Base-by-base conservation (phyloP, 345 rosid genomes). In the Salix brachista region DNA sequence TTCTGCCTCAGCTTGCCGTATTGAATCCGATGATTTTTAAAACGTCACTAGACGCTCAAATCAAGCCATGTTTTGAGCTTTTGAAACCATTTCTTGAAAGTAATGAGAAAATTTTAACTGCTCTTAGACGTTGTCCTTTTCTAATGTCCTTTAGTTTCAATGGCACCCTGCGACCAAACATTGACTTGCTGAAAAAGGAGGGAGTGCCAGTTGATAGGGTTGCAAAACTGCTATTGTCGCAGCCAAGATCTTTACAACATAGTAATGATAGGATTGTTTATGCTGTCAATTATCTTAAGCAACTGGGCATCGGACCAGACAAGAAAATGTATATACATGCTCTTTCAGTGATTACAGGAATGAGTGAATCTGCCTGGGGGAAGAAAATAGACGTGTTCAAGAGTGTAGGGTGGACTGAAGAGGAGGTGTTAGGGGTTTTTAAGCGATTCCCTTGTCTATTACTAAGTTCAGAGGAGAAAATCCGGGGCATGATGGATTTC, bases 391-490 rank as follows among this genome's bases (percentile, higher is more conserved):
- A 76, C 28, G 3, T 79, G 18, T n/a, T 81, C 23, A 69, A 81
- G 79, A 81, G 84, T 64, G 13, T 78, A 26, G 87, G 87, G 0
- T 84, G 80, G 79, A 78, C 65, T 19, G 68, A 79, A 28, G 79
- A 81, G 48, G 81, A 84, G 16, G 72, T 79, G 42, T 32, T 75
- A 3, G 21, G 28, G 12, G 67, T 58, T 37, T 84, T 84, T 64
- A 67, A 41, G 65, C 32, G 62, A 23, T 0, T 32, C 8, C 83
- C 84, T 1, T 21, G 6, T 17, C 71, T 70, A 28, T 23, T 75
- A 36, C n/a, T 11, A 26, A 4, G 7, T 30, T 78, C 84, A 4
- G 80, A 76, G 75, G 73, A 72, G 52, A 84, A 79, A 65, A 5
- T 81, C 1, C 67, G 66, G 75, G 66, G 46, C 19, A 44, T 18